These are phyloP conservation scores for Saxophila tyrrhenica DNA, from an alignment of 495 filamentous ascomycete genomes.

Conservation along the genomic window DNA sequence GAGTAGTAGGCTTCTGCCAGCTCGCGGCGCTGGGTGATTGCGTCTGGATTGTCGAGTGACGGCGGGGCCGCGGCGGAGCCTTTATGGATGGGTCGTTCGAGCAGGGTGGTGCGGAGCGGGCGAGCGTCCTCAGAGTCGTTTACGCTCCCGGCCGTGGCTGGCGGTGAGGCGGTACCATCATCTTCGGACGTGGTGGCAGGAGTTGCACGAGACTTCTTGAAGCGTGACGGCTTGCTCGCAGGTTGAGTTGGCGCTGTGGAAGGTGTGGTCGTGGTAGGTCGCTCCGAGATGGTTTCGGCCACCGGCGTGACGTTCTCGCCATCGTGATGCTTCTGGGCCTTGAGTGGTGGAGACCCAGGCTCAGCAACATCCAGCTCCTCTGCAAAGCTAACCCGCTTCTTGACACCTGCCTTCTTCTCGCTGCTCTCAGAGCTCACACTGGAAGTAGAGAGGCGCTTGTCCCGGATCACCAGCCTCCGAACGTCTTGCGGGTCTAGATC, in stretches of 20 bases:
- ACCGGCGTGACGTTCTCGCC: conserved; percentile 8
- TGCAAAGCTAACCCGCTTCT: conserved; percentile 72
- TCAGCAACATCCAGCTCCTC: conserved; percentile 55
- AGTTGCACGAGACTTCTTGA: conserved; percentile 20
- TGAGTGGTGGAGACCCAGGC: conserved; percentile 7
- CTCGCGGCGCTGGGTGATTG: conserved; percentile 58
- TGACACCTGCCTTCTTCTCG: conserved; percentile 24
- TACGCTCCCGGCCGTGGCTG: not conserved
- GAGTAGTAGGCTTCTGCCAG: conserved; percentile 71
- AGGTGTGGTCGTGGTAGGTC: conserved; percentile 4
- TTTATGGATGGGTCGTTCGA: conserved; percentile 44
- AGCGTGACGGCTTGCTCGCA: conserved; percentile 22
- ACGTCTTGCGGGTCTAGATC: conserved; percentile 21
- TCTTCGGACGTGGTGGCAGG: not conserved
- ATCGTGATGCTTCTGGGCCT: conserved; percentile 12
- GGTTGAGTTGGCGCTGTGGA: not conserved
- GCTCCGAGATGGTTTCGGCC: conserved; percentile 21
- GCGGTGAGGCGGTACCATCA: not conserved
- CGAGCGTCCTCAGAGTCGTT: conserved; percentile 6
- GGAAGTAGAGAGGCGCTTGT: conserved; percentile 10
- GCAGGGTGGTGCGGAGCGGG: conserved; percentile 42
- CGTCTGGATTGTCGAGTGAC: conserved; percentile 64
- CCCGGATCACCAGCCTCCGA: conserved; percentile 18
- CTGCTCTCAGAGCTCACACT: conserved; percentile 5
- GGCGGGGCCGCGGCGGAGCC: conserved; percentile 25